Base-by-base conservation (phyloP, 148 eudicot species). In the Selenicereus undatus region DNA sequence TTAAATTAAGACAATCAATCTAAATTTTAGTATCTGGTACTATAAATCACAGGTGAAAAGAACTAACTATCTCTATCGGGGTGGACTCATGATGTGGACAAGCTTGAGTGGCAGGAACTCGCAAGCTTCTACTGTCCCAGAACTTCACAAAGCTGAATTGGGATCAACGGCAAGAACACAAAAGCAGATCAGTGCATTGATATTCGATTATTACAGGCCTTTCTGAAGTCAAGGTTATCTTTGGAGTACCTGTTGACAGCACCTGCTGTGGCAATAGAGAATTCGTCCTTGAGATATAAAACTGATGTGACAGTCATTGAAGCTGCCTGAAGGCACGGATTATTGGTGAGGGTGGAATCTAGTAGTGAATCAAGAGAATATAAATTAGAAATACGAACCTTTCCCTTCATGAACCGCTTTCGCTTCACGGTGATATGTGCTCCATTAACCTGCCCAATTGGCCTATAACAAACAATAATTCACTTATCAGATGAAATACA, bases 231-330 rank as follows among this genome's bases (percentile, higher is more conserved):
- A 36, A 14, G 50, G 78, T 68, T 36, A 58, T 64, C 35, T 76
- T 62, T 70, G 69, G 17, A 80, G 65, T 81, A 96, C 99, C 95
- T 93, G 86, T 96, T 95, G 69, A 86, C 91, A 87, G 99, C 97
- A 85, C 97, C 99, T 73, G 97, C 97, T 60, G 97, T 90, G 81
- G 94, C 97, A 82, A 95, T 76, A 21, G 94, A 91, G 77, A 92
- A 78, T 84, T 90, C 97, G 79, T 95, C 99, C 79, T 89, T 91
- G 60, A 93, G 88, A 84, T 84, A 93, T n/a, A 95, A 92, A 72
- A 93, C 97, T 62, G 98, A 95, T 60, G 98, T 95, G 75, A 95
- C 91, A 73, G 97, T 91, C 89, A 83, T 90, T 56, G 96, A 90
- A 83, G 93, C 90, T 84, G 96, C 92, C 98, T 95, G 87, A 79